These are phyloP conservation scores for Barbatosphaeria neglecta DNA, from an alignment of 495 filamentous ascomycete species.

Conservation along the genomic window DNA sequence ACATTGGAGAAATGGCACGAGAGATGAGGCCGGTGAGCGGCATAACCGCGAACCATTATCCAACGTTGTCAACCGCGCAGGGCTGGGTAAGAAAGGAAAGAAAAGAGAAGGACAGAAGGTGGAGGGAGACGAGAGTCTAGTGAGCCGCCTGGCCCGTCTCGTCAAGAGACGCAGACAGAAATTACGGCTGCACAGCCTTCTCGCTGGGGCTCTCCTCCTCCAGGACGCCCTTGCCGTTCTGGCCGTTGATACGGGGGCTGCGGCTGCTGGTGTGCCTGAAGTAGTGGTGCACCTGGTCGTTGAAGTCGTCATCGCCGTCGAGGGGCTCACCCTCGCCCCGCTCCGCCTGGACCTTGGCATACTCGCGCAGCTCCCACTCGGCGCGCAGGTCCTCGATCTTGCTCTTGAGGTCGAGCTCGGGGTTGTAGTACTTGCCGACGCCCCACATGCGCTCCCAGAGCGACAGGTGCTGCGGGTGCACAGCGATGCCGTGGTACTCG, in stretches of 20 bases:
- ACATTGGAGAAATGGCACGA: too few relatives aligned
- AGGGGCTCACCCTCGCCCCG: constrained; percentile 11
- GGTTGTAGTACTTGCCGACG: constrained; percentile 64
- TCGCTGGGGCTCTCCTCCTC: neutral
- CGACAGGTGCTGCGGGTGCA: constrained; percentile 76
- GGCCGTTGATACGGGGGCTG: neutral
- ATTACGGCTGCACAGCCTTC: neutral
- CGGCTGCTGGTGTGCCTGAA: constrained; percentile 18
- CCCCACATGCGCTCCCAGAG: constrained; percentile 65
- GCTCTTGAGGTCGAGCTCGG: constrained; percentile 62
- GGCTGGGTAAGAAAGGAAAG: too few relatives aligned
- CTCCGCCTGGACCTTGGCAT: constrained; percentile 11
- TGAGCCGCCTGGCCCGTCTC: neutral
- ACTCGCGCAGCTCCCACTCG: constrained; percentile 31
- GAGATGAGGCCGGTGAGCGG: too few relatives aligned
- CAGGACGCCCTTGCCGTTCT: constrained; percentile 1
- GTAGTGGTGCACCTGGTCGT: constrained; percentile 29
- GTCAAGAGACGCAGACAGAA: neutral
- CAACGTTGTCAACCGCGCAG: too few relatives aligned
- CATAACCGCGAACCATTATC: too few relatives aligned
- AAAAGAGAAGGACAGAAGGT: neutral
- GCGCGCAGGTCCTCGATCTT: constrained; percentile 66
- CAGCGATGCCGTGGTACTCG: constrained; percentile 81
- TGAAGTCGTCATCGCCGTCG: constrained; percentile 27
- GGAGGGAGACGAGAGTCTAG: neutral